These are phyloP conservation scores for Kwoniella sp. DNA, from an alignment of 768 basidiomycete genomes.

Conservation along the genomic window DNA sequence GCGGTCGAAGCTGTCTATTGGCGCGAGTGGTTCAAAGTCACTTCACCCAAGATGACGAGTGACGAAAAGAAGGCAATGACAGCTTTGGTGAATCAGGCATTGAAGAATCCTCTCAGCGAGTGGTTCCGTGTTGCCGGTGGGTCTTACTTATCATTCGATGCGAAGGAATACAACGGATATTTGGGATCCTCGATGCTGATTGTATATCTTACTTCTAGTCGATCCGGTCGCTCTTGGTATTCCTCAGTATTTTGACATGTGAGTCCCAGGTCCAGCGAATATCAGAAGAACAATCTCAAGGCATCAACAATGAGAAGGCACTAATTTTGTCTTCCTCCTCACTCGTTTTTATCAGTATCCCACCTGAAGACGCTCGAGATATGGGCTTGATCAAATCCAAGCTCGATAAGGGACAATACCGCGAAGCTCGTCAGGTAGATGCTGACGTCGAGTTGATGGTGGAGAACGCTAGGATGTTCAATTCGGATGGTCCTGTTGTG, in stretches of 20 bases:
- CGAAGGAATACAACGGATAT: no score
- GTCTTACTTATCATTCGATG: no score
- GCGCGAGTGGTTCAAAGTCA: conserved; percentile 80
- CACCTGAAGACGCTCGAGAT: conserved; percentile 82
- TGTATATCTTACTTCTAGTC: conserved; percentile 65
- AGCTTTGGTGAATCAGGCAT: conserved; percentile 68
- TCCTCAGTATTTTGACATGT: conserved; percentile 81
- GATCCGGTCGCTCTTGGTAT: conserved; percentile 80
- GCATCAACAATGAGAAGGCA: no score
- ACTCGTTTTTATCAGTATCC: conserved; percentile 59
- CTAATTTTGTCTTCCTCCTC: no score
- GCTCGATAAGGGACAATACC: conserved; percentile 78
- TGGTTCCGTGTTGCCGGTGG: conserved; percentile 36
- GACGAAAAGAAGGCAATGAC: conserved; percentile 78
- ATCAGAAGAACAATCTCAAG: no score
- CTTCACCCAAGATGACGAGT: conserved; percentile 71
- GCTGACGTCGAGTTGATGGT: conserved; percentile 86
- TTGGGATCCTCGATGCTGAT: no score
- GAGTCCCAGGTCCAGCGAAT: conserved; percentile 19
- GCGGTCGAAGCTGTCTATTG: conserved; percentile 73
- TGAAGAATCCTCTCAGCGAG: conserved; percentile 68
- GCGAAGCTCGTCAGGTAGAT: conserved; percentile 73
- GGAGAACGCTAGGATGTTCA: conserved; percentile 84
- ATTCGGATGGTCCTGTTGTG: conserved; percentile 60
- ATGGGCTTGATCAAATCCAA: conserved; percentile 76